Percentiles rank a stretch among this genome's conserved stretches.
These are phyloP conservation scores for Tetratostichococcus sp. DNA, from an alignment of 139 green algal genomes.

Conservation along the genomic window DNA sequence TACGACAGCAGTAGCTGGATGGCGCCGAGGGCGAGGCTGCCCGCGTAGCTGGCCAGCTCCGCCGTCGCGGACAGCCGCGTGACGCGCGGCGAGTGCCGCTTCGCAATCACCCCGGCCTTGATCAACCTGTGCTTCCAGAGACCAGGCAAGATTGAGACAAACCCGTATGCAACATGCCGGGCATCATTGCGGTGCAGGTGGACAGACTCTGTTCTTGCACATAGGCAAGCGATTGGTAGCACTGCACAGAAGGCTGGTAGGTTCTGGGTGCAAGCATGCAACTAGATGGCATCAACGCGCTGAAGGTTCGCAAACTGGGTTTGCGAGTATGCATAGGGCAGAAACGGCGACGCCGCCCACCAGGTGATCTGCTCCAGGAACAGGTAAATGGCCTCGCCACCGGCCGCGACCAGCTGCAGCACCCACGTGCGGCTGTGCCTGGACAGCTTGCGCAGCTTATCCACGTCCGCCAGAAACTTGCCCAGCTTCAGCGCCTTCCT, in stretches of 20 bases:
- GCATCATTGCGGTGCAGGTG: no score
- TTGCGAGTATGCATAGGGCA: no score
- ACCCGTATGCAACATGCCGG: no score
- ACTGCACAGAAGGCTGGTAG: no score
- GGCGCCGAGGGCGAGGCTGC: slow-evolving; percentile 51
- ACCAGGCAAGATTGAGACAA: no score
- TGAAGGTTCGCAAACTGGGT: no score
- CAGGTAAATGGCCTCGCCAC: slow-evolving; percentile 75
- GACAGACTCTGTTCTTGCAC: no score
- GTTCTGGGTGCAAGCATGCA: neutral
- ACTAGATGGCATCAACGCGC: no score
- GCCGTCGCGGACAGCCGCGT: slow-evolving; percentile 47
- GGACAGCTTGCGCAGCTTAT: slow-evolving; percentile 52
- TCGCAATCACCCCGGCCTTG: slow-evolving; percentile 69
- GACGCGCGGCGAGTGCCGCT: slow-evolving; percentile 42
- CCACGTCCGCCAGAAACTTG: slow-evolving; percentile 77
- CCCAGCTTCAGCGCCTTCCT: slow-evolving; percentile 77
- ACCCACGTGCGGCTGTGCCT: slow-evolving; percentile 17
- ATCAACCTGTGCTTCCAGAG: slow-evolving; percentile 64
- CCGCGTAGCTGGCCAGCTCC: slow-evolving; percentile 72
- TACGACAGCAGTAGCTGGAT: slow-evolving; percentile 4
- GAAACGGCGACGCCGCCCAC: no score
- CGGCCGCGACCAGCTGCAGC: slow-evolving; percentile 61
- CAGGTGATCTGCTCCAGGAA: slow-evolving; percentile 80
- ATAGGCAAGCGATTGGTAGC: no score